These are phyloP conservation scores for Epicoccum sorghinum DNA, from an alignment of 2,329 filamentous ascomycete species.

Conservation along the genomic window DNA sequence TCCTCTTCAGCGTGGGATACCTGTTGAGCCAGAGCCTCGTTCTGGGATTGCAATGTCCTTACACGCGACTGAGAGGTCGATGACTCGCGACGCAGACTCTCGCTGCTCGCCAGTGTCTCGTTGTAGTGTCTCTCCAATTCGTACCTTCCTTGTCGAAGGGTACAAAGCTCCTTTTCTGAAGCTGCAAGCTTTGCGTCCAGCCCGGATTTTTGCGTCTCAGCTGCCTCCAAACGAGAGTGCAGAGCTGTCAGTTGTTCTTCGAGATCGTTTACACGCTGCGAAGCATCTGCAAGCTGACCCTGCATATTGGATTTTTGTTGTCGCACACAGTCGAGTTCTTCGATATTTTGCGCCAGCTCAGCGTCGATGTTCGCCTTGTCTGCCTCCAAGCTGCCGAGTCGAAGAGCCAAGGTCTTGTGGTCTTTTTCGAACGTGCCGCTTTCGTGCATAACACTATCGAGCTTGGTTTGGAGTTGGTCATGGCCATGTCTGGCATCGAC, in stretches of 20 bases:
- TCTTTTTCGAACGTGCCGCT: conserved; percentile 8
- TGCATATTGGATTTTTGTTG: conserved; percentile 7
- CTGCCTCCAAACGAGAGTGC: conserved; percentile 20
- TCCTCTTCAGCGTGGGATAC: conserved; percentile 21
- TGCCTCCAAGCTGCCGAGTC: conserved; percentile 11
- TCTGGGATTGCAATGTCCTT: conserved; percentile 26
- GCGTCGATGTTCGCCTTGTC: conserved; percentile 10
- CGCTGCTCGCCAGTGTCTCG: conserved; percentile 8
- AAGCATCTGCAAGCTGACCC: conserved; percentile 15
- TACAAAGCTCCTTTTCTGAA: conserved; percentile 1
- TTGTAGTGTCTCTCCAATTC: conserved; percentile 15
- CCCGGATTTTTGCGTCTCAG: conserved; percentile 26
- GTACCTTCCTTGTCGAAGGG: neutral
- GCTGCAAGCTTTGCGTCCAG: conserved; percentile 25
- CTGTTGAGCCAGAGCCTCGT: conserved; percentile 22
- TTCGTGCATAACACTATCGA: conserved; percentile 6
- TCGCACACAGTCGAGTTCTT: conserved; percentile 11
- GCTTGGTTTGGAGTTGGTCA: conserved; percentile 2
- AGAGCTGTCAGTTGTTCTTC: conserved; percentile 25
- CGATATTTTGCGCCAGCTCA: conserved; percentile 2
- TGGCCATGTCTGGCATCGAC: neutral
- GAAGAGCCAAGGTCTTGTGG: conserved; percentile 2
- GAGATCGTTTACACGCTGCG: conserved; percentile 14
- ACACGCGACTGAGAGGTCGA: conserved; percentile 23
- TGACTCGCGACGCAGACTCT: conserved; percentile 23